Evolutionary conservation across 805 yeast genomes (phyloP).

Genomic region (Metschnikowia lochheadii): DNA sequence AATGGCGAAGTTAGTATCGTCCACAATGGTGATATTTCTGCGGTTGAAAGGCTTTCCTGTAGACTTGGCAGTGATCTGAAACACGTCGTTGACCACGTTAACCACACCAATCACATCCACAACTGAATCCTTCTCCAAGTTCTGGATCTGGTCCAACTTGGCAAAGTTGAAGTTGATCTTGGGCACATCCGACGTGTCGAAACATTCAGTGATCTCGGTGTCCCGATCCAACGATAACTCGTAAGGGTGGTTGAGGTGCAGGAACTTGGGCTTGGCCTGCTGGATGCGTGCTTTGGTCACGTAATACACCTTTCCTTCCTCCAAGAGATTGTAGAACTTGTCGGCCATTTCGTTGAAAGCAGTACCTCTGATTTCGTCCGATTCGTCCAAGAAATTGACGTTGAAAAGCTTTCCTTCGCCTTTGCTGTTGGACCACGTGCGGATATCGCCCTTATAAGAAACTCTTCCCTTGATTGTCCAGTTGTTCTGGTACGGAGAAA

Average conservation of each 20-base stretch:
- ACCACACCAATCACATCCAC: conserved; percentile 88
- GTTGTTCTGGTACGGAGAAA: conserved; percentile 84
- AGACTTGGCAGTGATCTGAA: conserved; percentile 76
- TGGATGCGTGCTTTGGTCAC: conserved; percentile 77
- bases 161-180: conserved; percentile 72
- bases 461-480: conserved; percentile 96
- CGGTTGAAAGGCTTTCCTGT: conserved; percentile 91
- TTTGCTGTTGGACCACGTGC: conserved; percentile 79
- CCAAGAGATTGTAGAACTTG: conserved; percentile 65
- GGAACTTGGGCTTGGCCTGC: conserved; percentile 81
- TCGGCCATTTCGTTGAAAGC: conserved; percentile 89
- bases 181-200: conserved; percentile 64
- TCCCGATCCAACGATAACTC: conserved; percentile 82
- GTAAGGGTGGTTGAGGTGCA: conserved; percentile 80
- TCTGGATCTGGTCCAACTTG: conserved; percentile 60
- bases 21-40: conserved; percentile 84
- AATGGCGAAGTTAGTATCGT: conserved; percentile 72
- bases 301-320: conserved; percentile 87
- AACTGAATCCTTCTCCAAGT: conserved; percentile 63
- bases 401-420: conserved; percentile 91
- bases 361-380: conserved; percentile 94
- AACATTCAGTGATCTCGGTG: conserved; percentile 66
- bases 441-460: conserved; percentile 79
- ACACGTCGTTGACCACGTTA: conserved; percentile 68
- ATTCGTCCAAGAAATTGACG: conserved; percentile 84